Evolutionary conservation across 257 asterid species (phyloP).

Genomic region (Solanum dulcamara): DNA sequence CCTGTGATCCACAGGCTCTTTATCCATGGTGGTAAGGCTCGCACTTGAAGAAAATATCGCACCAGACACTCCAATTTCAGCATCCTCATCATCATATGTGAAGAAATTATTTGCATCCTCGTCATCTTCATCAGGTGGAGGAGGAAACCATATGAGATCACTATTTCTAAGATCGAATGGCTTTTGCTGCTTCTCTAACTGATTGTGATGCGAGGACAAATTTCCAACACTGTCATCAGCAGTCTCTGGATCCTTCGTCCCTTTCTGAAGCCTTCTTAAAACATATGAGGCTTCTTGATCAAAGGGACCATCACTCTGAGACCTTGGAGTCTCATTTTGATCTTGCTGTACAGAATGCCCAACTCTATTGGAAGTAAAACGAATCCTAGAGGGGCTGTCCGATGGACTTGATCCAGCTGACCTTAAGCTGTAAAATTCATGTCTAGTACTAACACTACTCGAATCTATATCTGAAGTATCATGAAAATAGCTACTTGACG

Average conservation of each 20-base stretch:
- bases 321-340: conserved; percentile 29
- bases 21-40: conserved; percentile 25
- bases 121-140: conserved; percentile 50
- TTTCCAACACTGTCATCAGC: conserved; percentile 23
- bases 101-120: conserved; percentile 48
- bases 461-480: conserved; percentile 63
- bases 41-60: conserved; percentile 20
- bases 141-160: conserved; percentile 78
- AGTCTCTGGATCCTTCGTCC: conserved; percentile 25
- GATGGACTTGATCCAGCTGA: conserved; percentile 79
- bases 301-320: conserved; percentile 28
- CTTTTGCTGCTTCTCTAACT: conserved; percentile 32
- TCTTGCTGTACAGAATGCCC: conserved; percentile 60
- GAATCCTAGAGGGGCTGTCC: conserved; percentile 70
- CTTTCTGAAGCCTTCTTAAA: conserved; percentile 47
- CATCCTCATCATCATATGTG: conserved; percentile 69
- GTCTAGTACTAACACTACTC: conserved; percentile 62
- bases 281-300: conserved; percentile 33
- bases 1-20: conserved; percentile 29
- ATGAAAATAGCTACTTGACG: conserved; percentile 42
- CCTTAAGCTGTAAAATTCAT: conserved; percentile 39
- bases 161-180: conserved; percentile 57
- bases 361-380: conserved; percentile 34
- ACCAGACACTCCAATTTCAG: conserved; percentile 51
- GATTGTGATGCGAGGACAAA: conserved; percentile 19